Evolutionary conservation across 257 asterid genomes (phyloP).

Genomic region (Forsythia viridissima): DNA sequence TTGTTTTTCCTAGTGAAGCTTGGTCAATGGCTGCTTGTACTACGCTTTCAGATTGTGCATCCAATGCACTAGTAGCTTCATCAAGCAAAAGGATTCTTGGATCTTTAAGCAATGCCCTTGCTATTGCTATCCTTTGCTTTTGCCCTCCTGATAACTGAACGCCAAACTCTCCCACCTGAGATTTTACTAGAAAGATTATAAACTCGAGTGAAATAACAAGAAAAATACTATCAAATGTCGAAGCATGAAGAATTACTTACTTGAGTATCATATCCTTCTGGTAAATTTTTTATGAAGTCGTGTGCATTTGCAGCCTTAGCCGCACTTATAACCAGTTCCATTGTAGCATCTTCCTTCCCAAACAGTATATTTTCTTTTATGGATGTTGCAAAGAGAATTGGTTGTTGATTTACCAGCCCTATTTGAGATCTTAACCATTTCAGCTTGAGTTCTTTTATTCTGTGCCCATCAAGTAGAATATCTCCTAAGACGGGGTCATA

Average conservation of each 20-base stretch:
- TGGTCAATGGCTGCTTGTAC: slow-evolving; percentile 68
- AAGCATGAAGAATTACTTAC: slow-evolving; percentile 27
- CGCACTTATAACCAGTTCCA: slow-evolving; percentile 46
- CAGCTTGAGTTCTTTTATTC: slow-evolving; percentile 48
- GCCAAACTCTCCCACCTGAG: slow-evolving; percentile 80
- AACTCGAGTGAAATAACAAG: not conserved
- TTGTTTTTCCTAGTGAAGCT: slow-evolving; percentile 68
- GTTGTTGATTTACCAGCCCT: slow-evolving; percentile 80
- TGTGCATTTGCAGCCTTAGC: slow-evolving; percentile 80
- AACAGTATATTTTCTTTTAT: slow-evolving; percentile 67
- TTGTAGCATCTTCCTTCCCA: slow-evolving; percentile 68
- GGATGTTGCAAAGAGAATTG: slow-evolving; percentile 70
- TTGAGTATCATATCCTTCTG: slow-evolving; percentile 68
- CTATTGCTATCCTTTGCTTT: slow-evolving; percentile 78
- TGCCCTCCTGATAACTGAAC: slow-evolving; percentile 77
- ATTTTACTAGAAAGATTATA: not conserved
- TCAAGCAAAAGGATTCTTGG: slow-evolving; percentile 75
- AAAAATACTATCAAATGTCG: not conserved
- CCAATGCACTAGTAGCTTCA: slow-evolving; percentile 85
- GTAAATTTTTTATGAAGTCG: slow-evolving; percentile 55
- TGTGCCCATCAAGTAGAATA: slow-evolving; percentile 60
- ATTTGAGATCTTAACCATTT: slow-evolving; percentile 79
- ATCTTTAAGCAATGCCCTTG: slow-evolving; percentile 64
- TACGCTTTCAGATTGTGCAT: slow-evolving; percentile 65
- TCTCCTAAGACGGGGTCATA: slow-evolving; percentile 70